phyloP scores from a whole-genome alignment of 495 filamentous ascomycete genomes.

The Xylaria curta region DNA sequence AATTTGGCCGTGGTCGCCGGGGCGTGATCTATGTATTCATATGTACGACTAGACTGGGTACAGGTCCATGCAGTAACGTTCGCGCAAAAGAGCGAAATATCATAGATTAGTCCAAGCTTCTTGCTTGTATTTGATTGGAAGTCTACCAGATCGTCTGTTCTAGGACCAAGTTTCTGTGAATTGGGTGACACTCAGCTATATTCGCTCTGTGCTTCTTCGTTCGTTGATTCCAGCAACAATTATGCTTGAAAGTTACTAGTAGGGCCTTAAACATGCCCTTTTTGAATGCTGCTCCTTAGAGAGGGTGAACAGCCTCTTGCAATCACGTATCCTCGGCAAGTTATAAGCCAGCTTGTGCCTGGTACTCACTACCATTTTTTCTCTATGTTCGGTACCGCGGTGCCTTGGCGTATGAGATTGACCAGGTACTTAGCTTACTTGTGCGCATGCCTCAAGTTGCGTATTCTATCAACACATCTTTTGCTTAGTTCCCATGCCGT shows the following conservation, averaged over 20 bases:
- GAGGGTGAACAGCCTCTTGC: neutral
- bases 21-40: slow-evolving; percentile 47
- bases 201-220: no score
- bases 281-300: neutral
- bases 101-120: neutral
- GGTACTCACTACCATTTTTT: neutral
- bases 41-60: slow-evolving; percentile 14
- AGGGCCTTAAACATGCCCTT: neutral
- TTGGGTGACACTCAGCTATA: neutral
- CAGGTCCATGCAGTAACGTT: slow-evolving; percentile 26
- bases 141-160: neutral
- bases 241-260: no score
- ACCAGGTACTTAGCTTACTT: neutral
- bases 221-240: no score
- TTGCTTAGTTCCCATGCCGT: neutral
- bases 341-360: neutral
- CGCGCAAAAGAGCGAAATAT: neutral
- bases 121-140: neutral
- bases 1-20: slow-evolving; percentile 80
- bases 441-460: neutral
- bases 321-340: neutral
- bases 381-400: no score
- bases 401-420: neutral
- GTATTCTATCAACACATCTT: neutral
- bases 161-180: neutral